Evolutionary conservation across 2,329 filamentous ascomycete species (phyloP).

Genomic region (Penicillium sp.): DNA sequence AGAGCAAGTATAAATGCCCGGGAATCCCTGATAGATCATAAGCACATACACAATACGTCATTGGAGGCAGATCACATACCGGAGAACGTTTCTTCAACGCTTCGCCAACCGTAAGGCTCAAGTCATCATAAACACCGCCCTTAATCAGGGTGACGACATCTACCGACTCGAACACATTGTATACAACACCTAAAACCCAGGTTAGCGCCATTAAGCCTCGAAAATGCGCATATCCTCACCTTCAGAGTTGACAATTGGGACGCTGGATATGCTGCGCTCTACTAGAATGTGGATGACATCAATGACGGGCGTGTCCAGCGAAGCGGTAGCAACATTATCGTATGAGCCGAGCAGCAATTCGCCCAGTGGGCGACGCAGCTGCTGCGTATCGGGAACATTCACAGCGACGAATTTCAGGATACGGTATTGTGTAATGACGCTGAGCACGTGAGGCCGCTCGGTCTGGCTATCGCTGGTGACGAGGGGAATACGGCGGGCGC

Average conservation of each 20-base stretch:
- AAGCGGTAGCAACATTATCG: constrained; percentile 74
- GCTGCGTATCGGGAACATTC: constrained; percentile 85
- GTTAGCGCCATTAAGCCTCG: not conserved
- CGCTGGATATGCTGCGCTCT: constrained; percentile 87
- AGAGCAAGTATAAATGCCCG: constrained; percentile 94
- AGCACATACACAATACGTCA: not conserved
- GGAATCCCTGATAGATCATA: constrained; percentile 66
- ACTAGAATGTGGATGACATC: constrained; percentile 95
- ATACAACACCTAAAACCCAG: constrained; percentile 59
- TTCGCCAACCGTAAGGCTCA: constrained; percentile 83
- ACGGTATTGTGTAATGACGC: constrained; percentile 95
- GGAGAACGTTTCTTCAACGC: constrained; percentile 83
- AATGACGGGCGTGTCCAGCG: constrained; percentile 88
- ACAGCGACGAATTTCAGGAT: constrained; percentile 99
- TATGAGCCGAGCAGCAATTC: constrained; percentile 88
- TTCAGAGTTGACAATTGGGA: constrained; percentile 85
- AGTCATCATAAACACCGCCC: constrained; percentile 86
- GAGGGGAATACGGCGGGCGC: constrained; percentile 88
- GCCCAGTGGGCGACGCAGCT: constrained; percentile 81
- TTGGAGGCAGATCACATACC: constrained; percentile 45
- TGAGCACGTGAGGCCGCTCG: constrained; percentile 86
- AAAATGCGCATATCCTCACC: constrained; percentile 39
- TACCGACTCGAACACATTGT: constrained; percentile 97
- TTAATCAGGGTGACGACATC: constrained; percentile 97
- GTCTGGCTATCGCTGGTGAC: constrained; percentile 96